Percentiles rank a stretch among this genome's conserved stretches.
These are phyloP conservation scores for Saccharomyces hybrid DNA, from an alignment of 1,139 yeast species.

Conservation along the genomic window DNA sequence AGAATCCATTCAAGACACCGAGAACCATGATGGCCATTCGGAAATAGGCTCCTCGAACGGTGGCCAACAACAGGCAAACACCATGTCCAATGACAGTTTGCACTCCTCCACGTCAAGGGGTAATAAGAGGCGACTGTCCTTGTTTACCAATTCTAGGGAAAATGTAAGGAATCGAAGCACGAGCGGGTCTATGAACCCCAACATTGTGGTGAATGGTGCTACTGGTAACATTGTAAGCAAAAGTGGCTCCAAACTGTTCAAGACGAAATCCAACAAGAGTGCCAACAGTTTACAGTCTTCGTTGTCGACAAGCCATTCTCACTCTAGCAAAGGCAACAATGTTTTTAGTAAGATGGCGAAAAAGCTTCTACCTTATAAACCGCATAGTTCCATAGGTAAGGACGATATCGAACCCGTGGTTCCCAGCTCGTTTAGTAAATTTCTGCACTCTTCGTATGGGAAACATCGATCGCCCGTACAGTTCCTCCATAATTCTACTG, in stretches of 20 bases:
- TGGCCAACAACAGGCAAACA: neutral
- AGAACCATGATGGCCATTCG: neutral
- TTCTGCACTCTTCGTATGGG: constrained; percentile 28
- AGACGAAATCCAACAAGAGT: constrained; percentile 11
- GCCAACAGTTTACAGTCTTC: constrained; percentile 8
- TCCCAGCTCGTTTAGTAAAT: constrained; percentile 26
- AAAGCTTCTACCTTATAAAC: constrained; percentile 23
- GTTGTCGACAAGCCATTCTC: neutral
- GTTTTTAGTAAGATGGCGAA: constrained; percentile 8
- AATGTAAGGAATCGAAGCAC: constrained; percentile 2
- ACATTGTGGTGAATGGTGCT: constrained; percentile 2
- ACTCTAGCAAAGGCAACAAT: constrained; percentile 1
- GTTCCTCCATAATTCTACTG: constrained; percentile 15
- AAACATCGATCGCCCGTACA: constrained; percentile 20
- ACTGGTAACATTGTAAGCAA: constrained; percentile 3
- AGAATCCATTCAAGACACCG: neutral
- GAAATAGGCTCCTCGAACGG: neutral
- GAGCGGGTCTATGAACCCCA: constrained; percentile 1
- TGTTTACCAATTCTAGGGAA: constrained; percentile 3
- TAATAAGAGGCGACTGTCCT: constrained; percentile 2
- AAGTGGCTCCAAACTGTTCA: neutral
- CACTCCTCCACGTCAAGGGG: neutral
- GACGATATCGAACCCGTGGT: constrained; percentile 20
- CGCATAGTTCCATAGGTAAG: constrained; percentile 14
- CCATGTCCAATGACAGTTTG: neutral